A percentile compares a stretch with the other conserved stretches of the same genome.
Conservation (phyloP, 805 yeast genomes). For the Komagataella ulmi region DNA sequence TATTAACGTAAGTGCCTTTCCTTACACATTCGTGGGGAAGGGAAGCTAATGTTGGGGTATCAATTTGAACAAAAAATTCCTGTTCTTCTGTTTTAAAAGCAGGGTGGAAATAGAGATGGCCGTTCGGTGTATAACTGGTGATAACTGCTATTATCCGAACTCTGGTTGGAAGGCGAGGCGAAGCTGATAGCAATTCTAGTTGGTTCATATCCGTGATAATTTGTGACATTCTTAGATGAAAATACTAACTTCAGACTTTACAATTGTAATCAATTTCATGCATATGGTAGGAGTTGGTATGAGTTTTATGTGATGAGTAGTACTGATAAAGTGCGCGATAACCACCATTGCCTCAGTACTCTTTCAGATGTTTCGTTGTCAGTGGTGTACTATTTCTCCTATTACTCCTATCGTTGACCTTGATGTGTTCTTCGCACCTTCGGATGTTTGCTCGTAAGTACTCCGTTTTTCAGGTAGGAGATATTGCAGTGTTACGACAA, state of each 20-base stretch:
- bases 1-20: constrained; percentile 4
- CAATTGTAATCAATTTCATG: background rate
- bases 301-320: no score
- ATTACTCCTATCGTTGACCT: no score
- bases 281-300: background rate
- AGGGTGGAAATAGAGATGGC: background rate
- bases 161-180: background rate
- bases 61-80: background rate
- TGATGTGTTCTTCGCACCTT: background rate
- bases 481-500: constrained; percentile 16
- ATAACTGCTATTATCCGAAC: constrained; percentile 1
- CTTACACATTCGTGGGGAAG: background rate
- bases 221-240: background rate
- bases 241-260: no score
- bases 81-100: background rate
- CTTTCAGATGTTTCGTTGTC: no score
- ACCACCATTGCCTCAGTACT: no score
- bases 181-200: background rate
- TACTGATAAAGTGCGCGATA: background rate
- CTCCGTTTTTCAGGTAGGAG: constrained; percentile 14
- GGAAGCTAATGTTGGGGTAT: background rate
- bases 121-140: background rate
- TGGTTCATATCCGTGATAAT: background rate
- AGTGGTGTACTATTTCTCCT: no score
- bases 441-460: background rate